Conservation (phyloP, 495 filamentous ascomycete genomes). For the Bathelium albidoporum region DNA sequence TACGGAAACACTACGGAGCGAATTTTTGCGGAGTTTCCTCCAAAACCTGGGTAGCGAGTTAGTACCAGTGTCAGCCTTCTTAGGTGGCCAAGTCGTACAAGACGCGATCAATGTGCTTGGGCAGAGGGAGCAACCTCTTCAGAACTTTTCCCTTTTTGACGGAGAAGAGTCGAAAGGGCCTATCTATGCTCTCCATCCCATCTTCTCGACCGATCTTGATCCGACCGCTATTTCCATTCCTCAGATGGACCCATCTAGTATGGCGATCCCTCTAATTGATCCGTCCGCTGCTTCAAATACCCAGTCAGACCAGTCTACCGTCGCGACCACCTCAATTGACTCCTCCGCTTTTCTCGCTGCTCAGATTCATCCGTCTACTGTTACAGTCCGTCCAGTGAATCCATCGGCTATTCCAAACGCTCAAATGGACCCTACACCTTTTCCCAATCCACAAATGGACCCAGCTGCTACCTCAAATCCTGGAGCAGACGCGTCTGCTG, state of each 20-base stretch:
- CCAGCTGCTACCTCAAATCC: neutral
- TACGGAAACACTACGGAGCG: slow-evolving; percentile 58
- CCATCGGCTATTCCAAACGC: neutral
- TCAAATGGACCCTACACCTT: neutral
- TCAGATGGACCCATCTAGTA: neutral
- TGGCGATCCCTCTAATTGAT: neutral
- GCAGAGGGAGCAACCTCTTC: slow-evolving; percentile 80
- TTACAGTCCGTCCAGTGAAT: neutral
- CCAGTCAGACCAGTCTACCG: neutral
- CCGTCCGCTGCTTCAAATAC: neutral
- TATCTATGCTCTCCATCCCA: slow-evolving; percentile 73
- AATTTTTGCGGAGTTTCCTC: slow-evolving; percentile 71
- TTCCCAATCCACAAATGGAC: neutral
- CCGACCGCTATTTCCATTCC: neutral
- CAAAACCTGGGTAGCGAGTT: slow-evolving; percentile 74
- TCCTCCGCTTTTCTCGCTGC: neutral
- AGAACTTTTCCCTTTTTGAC: slow-evolving; percentile 90
- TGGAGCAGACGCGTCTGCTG: neutral
- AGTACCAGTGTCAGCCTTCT: slow-evolving; percentile 75
- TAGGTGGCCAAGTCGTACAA: slow-evolving; percentile 84
- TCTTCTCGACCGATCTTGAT: slow-evolving; percentile 30
- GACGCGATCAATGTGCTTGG: slow-evolving; percentile 96
- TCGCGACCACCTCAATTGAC: neutral
- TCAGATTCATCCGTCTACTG: neutral
- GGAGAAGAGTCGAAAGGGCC: slow-evolving; percentile 66